A percentile compares a stretch with the other conserved stretches of the same genome.
These are phyloP conservation scores for Dactylellina cionopaga DNA, from an alignment of 2,329 filamentous ascomycete species.

Conservation along the genomic window DNA sequence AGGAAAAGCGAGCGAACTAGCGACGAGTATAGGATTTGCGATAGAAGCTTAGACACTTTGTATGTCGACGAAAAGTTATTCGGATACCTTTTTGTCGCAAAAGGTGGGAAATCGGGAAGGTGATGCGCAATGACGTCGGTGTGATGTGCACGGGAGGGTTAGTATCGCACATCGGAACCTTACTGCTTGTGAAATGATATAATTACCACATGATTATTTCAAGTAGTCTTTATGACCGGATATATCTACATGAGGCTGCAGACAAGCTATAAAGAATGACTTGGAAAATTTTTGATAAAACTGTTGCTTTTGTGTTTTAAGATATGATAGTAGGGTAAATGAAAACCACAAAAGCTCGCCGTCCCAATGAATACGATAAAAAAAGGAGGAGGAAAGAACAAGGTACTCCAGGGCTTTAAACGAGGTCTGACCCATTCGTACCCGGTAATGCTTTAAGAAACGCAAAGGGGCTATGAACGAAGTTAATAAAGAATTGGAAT, in stretches of 20 bases:
- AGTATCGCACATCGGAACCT: conserved; percentile 1
- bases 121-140: conserved; percentile 16
- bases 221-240: too few species aligned
- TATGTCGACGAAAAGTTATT: not conserved
- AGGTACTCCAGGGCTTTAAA: too few species aligned
- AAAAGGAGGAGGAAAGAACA: not conserved
- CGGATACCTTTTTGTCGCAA: not conserved
- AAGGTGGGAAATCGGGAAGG: not conserved
- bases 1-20: too few species aligned
- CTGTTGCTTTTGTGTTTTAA: not conserved
- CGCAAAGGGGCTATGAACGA: too few species aligned
- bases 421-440: too few species aligned
- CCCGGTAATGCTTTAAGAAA: too few species aligned
- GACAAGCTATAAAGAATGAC: not conserved
- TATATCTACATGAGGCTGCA: not conserved
- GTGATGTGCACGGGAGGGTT: not conserved
- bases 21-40: too few species aligned
- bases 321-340: too few species aligned
- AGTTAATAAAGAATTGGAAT: too few species aligned
- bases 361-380: not conserved
- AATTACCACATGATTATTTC: too few species aligned
- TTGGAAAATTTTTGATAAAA: too few species aligned
- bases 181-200: too few species aligned
- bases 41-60: not conserved
- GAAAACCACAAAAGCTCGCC: not conserved